Evolutionary conservation across 23 red algal species (phyloP).

Genomic region (Gracilariopsis chorda): DNA sequence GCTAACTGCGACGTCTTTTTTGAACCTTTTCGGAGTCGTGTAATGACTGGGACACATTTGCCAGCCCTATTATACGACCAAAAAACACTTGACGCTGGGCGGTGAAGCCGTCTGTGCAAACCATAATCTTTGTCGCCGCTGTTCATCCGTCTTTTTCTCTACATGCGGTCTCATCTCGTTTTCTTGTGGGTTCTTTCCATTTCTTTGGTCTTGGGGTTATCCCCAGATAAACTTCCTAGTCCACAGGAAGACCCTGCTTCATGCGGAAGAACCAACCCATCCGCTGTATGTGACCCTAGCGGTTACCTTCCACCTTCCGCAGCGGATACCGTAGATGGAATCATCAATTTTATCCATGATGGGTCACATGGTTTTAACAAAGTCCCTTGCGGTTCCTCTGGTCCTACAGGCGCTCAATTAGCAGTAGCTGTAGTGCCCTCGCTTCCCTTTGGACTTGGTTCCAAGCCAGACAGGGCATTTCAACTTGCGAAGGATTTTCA

Average conservation of each 20-base stretch:
- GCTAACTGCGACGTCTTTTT: too few species aligned
- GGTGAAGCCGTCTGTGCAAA: too few species aligned
- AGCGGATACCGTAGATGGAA: conserved; percentile 54
- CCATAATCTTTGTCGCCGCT: too few species aligned
- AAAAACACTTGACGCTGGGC: too few species aligned
- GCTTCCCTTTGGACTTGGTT: background rate
- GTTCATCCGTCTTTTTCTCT: too few species aligned
- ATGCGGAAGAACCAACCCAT: conserved; percentile 36
- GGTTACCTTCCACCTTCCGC: conserved; percentile 34
- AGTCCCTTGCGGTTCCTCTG: background rate
- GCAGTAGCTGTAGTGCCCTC: conserved; percentile 54
- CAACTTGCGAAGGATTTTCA: conserved; percentile 58
- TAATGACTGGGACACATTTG: too few species aligned
- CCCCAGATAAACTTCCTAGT: conserved; percentile 29
- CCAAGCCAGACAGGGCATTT: conserved; percentile 9
- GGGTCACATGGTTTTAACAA: conserved; percentile 24
- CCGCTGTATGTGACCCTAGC: conserved; percentile 72
- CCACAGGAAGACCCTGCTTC: conserved; percentile 37
- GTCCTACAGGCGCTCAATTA: conserved; percentile 24
- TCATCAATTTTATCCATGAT: conserved; percentile 60
- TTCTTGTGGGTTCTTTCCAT: too few species aligned
- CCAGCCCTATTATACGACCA: too few species aligned
- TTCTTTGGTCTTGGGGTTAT: too few species aligned
- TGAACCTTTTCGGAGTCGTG: too few species aligned
- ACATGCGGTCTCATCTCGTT: too few species aligned